Conservation (phyloP, 768 basidiomycete species). For the Pleurotus eryngii region DNA sequence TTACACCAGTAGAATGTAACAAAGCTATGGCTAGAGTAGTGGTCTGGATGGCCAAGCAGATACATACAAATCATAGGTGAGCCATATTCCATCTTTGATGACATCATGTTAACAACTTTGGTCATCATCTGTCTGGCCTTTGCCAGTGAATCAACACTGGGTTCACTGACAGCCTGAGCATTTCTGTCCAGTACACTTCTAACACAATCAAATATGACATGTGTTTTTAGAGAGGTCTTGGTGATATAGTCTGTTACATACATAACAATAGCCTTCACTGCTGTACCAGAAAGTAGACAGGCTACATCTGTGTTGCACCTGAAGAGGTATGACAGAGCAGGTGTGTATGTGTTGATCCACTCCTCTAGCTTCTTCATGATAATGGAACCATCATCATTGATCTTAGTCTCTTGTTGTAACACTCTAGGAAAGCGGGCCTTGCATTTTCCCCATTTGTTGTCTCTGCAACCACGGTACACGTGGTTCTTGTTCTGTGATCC, state of each 20-base stretch:
- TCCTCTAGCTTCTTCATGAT: slow-evolving; percentile 26
- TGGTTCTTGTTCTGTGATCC: slow-evolving; percentile 10
- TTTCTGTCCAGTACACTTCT: slow-evolving; percentile 13
- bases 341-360: slow-evolving; percentile 25
- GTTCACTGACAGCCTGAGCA: not conserved
- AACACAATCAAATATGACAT: slow-evolving; percentile 19
- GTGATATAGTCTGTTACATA: slow-evolving; percentile 33
- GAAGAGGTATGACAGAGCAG: slow-evolving; percentile 22
- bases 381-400: slow-evolving; percentile 22
- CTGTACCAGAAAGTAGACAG: slow-evolving; percentile 28
- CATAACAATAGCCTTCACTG: slow-evolving; percentile 28
- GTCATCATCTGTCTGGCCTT: slow-evolving; percentile 20
- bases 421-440: slow-evolving; percentile 24
- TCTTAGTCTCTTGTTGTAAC: slow-evolving; percentile 3
- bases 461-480: not conserved
- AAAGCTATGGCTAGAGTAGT: slow-evolving; percentile 25
- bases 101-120: slow-evolving; percentile 26
- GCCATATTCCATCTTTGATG: slow-evolving; percentile 26
- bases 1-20: slow-evolving; percentile 9
- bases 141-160: slow-evolving; percentile 4
- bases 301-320: slow-evolving; percentile 31
- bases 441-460: slow-evolving; percentile 13
- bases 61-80: slow-evolving; percentile 18
- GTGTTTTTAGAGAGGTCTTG: slow-evolving; percentile 25
- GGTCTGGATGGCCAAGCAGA: slow-evolving; percentile 20